Base-by-base conservation (phyloP, 306 rosid species). In the Dryas octopetala region DNA sequence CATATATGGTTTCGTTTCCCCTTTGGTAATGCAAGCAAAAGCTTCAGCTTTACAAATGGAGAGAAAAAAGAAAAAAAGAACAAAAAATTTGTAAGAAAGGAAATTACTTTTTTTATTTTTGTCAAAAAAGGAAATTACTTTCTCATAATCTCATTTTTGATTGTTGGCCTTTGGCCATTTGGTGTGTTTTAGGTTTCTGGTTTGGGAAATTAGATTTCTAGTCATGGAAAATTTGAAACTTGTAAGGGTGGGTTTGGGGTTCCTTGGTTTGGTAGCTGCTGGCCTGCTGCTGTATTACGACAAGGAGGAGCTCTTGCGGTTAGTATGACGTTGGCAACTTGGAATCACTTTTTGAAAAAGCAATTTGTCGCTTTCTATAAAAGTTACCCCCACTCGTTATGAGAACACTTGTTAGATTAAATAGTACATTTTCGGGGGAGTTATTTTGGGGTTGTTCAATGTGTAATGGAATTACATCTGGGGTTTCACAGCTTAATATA, bases 1-100 rank as follows among this genome's bases (percentile, higher is more conserved):
- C 44, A 9, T 7, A 45, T 70, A 23, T 38, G 41, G 41, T 54
- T 26, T 44, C 66, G 1, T 57, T 66, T 71, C 76, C 65, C 64
- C 15, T 41, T 38, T 43, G 50, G 55, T 44, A 71, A 55, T 55
- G 66, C 44, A 55, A 71, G 66, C 54, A 12, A 57, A 71, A 6
- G 45, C 75, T 55, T 43, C 23, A 71, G 75, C 43, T 62, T 74
- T 62, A 50, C 62, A 12, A 12, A 46, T 57, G 44, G 10, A n/a
- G 70, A 40, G 12, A 19, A n/a, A 16, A 13, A 53, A 26, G 71
- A 57, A 64, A 53, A 47, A 64, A 23, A 23, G 23, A 23, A 23
- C 23, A 49, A 81, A 80, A 82, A 65, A 74, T 19, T 61, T 75
- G 32, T 74, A 77, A 68, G 70, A 4, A 11, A 9, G 13, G 55